phyloP scores from a whole-genome alignment of 768 basidiomycete genomes.

The Boletellus ananiceps region DNA sequence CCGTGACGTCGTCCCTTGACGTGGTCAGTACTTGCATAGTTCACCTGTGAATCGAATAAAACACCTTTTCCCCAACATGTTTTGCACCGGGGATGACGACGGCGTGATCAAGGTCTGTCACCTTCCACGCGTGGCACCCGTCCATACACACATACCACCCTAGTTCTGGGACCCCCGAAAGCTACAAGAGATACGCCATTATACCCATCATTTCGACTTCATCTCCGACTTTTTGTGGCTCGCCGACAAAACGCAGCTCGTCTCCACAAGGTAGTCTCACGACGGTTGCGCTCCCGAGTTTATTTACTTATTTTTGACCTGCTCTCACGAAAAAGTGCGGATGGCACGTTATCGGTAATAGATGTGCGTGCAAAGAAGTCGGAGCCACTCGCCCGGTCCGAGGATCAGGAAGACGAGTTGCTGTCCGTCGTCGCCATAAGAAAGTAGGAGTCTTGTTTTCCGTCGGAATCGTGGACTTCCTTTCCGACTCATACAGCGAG shows the following conservation, averaged over 20 bases:
- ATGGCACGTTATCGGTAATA: slow-evolving; percentile 89
- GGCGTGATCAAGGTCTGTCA: slow-evolving; percentile 80
- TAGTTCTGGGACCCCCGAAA: slow-evolving; percentile 91
- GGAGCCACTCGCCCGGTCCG: slow-evolving; percentile 79
- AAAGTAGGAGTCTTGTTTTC: slow-evolving; percentile 42
- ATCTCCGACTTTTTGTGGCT: slow-evolving; percentile 90
- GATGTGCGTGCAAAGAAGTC: slow-evolving; percentile 81
- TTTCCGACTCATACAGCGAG: slow-evolving; percentile 38
- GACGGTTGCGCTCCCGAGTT: background rate
- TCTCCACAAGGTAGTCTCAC: slow-evolving; percentile 71
- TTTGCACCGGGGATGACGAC: slow-evolving; percentile 90
- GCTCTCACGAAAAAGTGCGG: slow-evolving; percentile 53
- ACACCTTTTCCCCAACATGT: slow-evolving; percentile 59
- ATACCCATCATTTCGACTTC: slow-evolving; percentile 90
- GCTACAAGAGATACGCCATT: slow-evolving; percentile 56
- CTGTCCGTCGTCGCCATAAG: slow-evolving; percentile 83
- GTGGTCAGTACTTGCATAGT: slow-evolving; percentile 41
- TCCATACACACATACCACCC: background rate
- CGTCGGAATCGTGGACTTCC: background rate
- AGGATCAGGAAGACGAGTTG: slow-evolving; percentile 94
- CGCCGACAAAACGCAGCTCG: slow-evolving; percentile 75
- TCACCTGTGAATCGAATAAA: slow-evolving; percentile 85
- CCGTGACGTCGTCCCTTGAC: slow-evolving; percentile 23
- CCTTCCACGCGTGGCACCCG: background rate
- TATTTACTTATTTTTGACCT: background rate